Evolutionary conservation across 768 basidiomycete species (phyloP), one percentile per base, ranked within the genome.

Genomic region (Coprinopsis marcescibilis): DNA sequence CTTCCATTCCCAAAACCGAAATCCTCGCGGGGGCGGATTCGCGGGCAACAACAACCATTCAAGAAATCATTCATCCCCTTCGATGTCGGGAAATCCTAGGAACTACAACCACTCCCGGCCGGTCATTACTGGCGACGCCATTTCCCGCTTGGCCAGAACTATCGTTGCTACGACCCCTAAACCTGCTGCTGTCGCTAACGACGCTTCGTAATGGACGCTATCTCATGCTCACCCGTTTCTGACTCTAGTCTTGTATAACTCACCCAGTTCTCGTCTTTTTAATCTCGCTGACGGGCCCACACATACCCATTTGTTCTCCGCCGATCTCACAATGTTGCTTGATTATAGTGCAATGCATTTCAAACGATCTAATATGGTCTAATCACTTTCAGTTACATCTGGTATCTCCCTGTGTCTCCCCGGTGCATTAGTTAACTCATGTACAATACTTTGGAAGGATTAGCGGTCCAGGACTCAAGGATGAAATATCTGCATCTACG

Each of bases 71-170:
- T 87, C 86, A 0, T 73, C 83, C 6, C 81, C 83, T 12, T 75
- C 80, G 39, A 59, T 68, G 1, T 62, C 70, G 35, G 54, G 59
- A 3, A 46, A 57, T 50, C 45, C 58, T 65, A 73, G 41, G 27
- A 7, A 8, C n/a, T 40, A 37, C 11, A 36, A 49, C 24, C 57
- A 54, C 26, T 55, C 69, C 53, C 75, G 87, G 8, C 87, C 87
- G n/a, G 72, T 89, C 35, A 75, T 89, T 54, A 83, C 83, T 4
- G 80, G 72, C 11, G 85, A 83, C 41, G 87, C 85, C 2, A 74
- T 87, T 42, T 80, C 85, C 11, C 70, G 71, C 48, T 61, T 89
- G 25, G 80, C 78, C 21, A 72, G 76, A 53, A 79, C 81, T 8
- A 79, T 88, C 32, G 82, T 78, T 24, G 61, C 43, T 14, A 46